Evolutionary conservation across 306 rosid species (phyloP), one percentile per base, ranked within the genome.

Genomic region (Casuarina equisetifolia): DNA sequence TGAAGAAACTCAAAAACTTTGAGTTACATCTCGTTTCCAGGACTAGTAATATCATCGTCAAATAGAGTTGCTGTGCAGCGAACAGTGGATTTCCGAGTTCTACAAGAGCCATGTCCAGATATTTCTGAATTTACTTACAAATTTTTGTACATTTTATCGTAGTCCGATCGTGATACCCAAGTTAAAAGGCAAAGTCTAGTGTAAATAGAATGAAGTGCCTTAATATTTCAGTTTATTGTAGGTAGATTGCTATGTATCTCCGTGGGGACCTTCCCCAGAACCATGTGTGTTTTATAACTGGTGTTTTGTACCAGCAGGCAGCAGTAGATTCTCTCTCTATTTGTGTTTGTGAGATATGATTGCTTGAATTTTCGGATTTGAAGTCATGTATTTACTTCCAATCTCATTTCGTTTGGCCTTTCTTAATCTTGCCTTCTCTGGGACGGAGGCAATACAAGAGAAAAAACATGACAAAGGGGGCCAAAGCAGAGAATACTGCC

Each of bases 191-290:
- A 40, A 20, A 74, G 81, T 67, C 17, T 13, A 69, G 78, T 88
- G 97, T 91, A 89, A 57, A 91, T 88, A 86, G 81, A 74, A 69
- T 75, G 57, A 42, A 36, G 6, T 79, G 69, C 77, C 79, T 85
- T 80, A 63, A 11, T 70, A 49, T 72, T 59, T 74, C 69, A 53
- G 79, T 50, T 69, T 76, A 25, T 66, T 66, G 70, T 75, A 40
- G 25, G 32, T 75, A 25, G 39, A 46, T 45, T 35, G 5, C 16
- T 15, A 9, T 36, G 38, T 64, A 25, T 40, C 32, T 25, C 43
- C 43, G 7, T 73, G 64, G 50, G 43, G 25, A 46, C 73, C 54
- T 57, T 50, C 68, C 13, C 43, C 63, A 38, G 40, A 42, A n/a
- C 16, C 20, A 35, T 4, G 36, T 35, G 3, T 11, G 54, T 52